Evolutionary conservation across 345 rosid species (phyloP), one percentile per base, ranked within the genome.

Genomic region (Kandelia obovata): DNA sequence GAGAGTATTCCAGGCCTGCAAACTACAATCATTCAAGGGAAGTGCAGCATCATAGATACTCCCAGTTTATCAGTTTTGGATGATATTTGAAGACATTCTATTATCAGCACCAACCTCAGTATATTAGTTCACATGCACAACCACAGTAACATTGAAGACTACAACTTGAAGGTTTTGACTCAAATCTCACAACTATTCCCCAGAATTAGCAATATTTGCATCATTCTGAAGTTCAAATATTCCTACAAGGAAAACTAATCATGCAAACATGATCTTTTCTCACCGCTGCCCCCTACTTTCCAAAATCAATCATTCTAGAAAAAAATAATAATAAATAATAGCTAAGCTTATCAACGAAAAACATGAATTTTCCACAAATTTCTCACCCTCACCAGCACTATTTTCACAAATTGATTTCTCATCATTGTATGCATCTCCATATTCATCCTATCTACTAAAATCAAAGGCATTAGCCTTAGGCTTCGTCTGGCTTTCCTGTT

Each of bases 331-430:
- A 34, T 32, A 32, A 32, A 5, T 7, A 34, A 7, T 34, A 7
- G 1, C 37, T 7, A 34, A 7, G 37, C 37, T 34, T 2, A 34
- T 34, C 37, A 7, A 34, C 37, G 6, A 39, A 39, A 39, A 39
- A 39, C 16, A 39, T 39, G 2, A 39, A 39, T 10, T 39, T 39
- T 39, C 9, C 46, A 39, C 3, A 11, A 16, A 55, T 23, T 25
- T 25, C 74, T 73, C 71, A 71, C 80, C 65, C 68, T 56, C 49
- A 53, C 21, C 10, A 34, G 47, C 15, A 55, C 17, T 9, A 17
- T 23, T 67, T n/a, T 69, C 47, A 46, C 10, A 62, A 66, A 37
- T 21, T 5, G 17, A 21, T 46, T 23, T n/a, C 23, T 34, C 66
- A 21, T 57, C 56, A 64, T 20, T 61, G 60, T 17, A 23, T 55